Percentiles rank a stretch among this genome's conserved stretches.
Evolutionary conservation across 768 basidiomycete species (phyloP).

Genomic region (Postia placenta): DNA sequence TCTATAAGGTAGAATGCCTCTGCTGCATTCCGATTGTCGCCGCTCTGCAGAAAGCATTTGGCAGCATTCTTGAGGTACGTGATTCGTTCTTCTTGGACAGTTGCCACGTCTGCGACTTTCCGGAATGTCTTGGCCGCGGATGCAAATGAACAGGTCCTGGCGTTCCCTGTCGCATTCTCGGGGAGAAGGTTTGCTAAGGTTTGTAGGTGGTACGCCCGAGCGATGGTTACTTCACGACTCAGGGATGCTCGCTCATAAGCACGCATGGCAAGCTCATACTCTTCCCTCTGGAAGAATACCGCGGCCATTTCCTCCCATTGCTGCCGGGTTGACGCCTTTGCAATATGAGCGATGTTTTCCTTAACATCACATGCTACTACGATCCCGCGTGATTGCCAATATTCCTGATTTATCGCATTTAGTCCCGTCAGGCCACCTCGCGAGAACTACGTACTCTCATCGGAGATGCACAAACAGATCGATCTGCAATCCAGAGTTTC

Average conservation of each 20-base stretch:
- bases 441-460: slow-evolving; percentile 40
- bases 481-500: slow-evolving; percentile 66
- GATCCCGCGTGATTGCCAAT: no score
- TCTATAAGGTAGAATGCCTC: slow-evolving; percentile 33
- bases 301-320: slow-evolving; percentile 41
- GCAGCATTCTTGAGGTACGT: slow-evolving; percentile 14
- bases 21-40: slow-evolving; percentile 35
- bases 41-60: slow-evolving; percentile 20
- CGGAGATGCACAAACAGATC: slow-evolving; percentile 48
- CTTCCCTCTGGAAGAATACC: slow-evolving; percentile 34
- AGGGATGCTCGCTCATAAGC: slow-evolving; percentile 44
- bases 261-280: slow-evolving; percentile 47
- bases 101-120: slow-evolving; percentile 29
- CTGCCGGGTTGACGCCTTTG: slow-evolving; percentile 40
- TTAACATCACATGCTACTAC: no score
- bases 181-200: slow-evolving; percentile 38
- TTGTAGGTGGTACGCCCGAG: slow-evolving; percentile 48
- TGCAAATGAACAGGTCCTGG: slow-evolving; percentile 30
- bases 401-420: no score
- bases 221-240: slow-evolving; percentile 36
- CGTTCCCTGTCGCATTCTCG: slow-evolving; percentile 7
- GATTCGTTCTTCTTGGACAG: slow-evolving; percentile 17
- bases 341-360: slow-evolving; percentile 47
- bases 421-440: no score
- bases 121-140: slow-evolving; percentile 46